Conservation (phyloP, 768 basidiomycete species). For the Leccinum subgranulosum region DNA sequence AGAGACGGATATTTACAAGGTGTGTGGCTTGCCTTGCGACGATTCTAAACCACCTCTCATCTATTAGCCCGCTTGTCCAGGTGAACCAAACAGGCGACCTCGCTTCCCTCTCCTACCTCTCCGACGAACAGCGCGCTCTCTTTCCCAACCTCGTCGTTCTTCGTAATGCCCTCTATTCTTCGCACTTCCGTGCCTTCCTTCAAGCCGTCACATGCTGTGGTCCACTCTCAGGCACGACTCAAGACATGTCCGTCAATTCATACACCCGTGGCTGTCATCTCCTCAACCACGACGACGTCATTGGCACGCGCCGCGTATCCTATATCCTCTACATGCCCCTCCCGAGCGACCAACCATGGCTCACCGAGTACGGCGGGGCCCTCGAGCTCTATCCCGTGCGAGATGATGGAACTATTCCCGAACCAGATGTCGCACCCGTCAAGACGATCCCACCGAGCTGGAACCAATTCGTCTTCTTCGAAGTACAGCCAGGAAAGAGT, state of each 20-base stretch:
- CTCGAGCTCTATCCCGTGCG: conserved; percentile 87
- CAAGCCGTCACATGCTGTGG: too few species aligned
- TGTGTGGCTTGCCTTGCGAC: conserved; percentile 27
- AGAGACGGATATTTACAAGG: conserved; percentile 99
- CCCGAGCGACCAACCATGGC: conserved; percentile 72
- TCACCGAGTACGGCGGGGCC: conserved; percentile 88
- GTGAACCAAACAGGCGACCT: conserved; percentile 97
- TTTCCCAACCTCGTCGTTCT: too few species aligned
- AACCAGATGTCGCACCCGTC: conserved; percentile 62
- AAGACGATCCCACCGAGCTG: conserved; percentile 76
- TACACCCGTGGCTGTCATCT: conserved; percentile 92
- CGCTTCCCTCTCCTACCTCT: conserved; percentile 86
- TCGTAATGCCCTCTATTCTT: too few species aligned
- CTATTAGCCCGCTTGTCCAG: conserved; percentile 37
- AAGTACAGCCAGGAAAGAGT: conserved; percentile 92
- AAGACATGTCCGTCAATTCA: too few species aligned
- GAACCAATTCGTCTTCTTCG: conserved; percentile 88
- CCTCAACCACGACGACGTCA: conserved; percentile 98
- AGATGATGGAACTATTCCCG: conserved; percentile 53
- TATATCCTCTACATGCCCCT: conserved; percentile 97
- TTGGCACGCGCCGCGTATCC: conserved; percentile 88
- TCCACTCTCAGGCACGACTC: too few species aligned
- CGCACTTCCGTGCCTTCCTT: too few species aligned
- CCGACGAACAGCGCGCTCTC: conserved; percentile 65
- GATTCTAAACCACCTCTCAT: background rate